A percentile compares a stretch with the other conserved stretches of the same genome.
Evolutionary conservation across 1,284 basidiomycete species (phyloP).

Genomic region (Naganishia albida): DNA sequence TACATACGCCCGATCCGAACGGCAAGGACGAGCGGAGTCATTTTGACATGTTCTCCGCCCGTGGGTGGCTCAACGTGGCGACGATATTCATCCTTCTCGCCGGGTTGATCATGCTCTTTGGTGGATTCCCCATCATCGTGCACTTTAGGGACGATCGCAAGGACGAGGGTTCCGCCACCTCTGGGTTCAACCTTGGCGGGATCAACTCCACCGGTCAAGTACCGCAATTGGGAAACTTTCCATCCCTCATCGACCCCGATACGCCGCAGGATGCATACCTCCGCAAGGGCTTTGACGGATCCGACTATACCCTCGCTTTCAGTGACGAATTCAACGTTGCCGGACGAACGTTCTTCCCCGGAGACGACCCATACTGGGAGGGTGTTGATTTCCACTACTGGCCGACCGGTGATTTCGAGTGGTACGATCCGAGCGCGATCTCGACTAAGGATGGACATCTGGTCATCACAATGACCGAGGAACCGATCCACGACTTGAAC

Average conservation of each 20-base stretch:
- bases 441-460: conserved; percentile 80
- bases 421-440: conserved; percentile 73
- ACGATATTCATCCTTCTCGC: conserved; percentile 54
- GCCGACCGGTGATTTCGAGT: conserved; percentile 55
- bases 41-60: conserved; percentile 47
- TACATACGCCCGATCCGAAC: conserved; percentile 59
- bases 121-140: conserved; percentile 72
- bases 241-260: conserved; percentile 65
- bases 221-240: conserved; percentile 60
- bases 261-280: conserved; percentile 64
- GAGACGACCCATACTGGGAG: conserved; percentile 58
- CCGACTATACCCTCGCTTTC: conserved; percentile 70
- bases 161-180: conserved; percentile 37
- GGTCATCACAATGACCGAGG: conserved; percentile 71
- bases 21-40: conserved; percentile 56
- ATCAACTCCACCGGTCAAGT: conserved; percentile 72
- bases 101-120: conserved; percentile 65
- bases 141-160: conserved; percentile 56
- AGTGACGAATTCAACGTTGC: conserved; percentile 84
- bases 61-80: conserved; percentile 60
- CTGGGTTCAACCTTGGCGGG: conserved; percentile 70
- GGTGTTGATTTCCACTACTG: conserved; percentile 59
- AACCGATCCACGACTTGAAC: conserved; percentile 69
- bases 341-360: conserved; percentile 59
- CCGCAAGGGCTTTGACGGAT: conserved; percentile 67